Conservation (phyloP, 495 filamentous ascomycete species). For the Podospora pseudopauciseta region DNA sequence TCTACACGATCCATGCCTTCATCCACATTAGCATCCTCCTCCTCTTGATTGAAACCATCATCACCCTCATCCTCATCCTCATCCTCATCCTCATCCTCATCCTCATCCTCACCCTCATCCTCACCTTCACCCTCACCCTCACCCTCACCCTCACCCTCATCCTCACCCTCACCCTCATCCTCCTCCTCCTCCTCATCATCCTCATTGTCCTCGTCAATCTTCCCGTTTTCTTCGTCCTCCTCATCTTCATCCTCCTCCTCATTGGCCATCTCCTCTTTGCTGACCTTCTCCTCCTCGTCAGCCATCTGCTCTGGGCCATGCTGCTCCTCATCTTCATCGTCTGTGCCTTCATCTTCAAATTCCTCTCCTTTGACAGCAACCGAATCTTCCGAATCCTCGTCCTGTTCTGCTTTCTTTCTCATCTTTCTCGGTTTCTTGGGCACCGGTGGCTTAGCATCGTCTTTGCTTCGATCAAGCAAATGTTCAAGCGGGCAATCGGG, state of each 20-base stretch:
- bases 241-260: neutral
- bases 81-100: neutral
- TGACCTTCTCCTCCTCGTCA: neutral
- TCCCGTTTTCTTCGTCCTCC: neutral
- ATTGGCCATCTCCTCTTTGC: neutral
- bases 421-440: constrained; percentile 9
- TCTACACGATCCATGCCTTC: neutral
- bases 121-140: neutral
- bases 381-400: neutral
- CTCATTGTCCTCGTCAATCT: neutral
- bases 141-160: too few species aligned
- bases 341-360: neutral
- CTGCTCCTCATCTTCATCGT: neutral
- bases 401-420: constrained; percentile 2
- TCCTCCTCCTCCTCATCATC: neutral
- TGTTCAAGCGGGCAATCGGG: constrained; percentile 47
- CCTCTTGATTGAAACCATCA: too few species aligned
- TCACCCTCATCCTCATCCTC: too few species aligned
- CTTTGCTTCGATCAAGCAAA: constrained; percentile 37
- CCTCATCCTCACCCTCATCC: neutral
- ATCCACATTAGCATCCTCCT: too few species aligned
- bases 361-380: neutral
- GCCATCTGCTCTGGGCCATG: neutral
- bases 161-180: neutral
- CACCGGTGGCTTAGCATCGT: constrained; percentile 8